Conservation (phyloP, 768 basidiomycete species). For the Tylopilus subfusipes region DNA sequence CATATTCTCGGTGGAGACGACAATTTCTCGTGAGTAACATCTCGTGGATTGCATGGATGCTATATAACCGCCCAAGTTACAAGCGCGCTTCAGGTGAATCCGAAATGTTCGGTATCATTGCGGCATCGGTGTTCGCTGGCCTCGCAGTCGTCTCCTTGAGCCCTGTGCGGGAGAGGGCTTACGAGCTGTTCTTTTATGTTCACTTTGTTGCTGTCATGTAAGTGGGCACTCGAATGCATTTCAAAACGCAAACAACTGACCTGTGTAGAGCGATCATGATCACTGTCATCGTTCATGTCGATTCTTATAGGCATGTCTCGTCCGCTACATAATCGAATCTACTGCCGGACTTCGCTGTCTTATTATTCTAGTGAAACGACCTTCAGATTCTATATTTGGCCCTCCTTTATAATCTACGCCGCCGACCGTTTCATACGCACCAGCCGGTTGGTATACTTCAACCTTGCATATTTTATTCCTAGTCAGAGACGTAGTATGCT, state of each 20-base stretch:
- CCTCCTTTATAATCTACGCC: constrained; percentile 51
- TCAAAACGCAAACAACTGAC: constrained; percentile 38
- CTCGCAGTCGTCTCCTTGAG: constrained; percentile 44
- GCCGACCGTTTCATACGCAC: constrained; percentile 47
- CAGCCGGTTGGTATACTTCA: constrained; percentile 40
- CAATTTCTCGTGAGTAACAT: constrained; percentile 11
- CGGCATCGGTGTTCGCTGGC: constrained; percentile 36
- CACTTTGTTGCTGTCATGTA: constrained; percentile 45
- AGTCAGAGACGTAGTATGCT: constrained; percentile 19
- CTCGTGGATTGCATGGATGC: background rate
- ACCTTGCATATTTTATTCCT: constrained; percentile 35
- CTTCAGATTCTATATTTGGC: constrained; percentile 41
- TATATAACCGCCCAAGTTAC: constrained; percentile 6
- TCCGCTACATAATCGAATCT: constrained; percentile 13
- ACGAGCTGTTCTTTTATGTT: constrained; percentile 48
- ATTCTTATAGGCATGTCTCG: constrained; percentile 27
- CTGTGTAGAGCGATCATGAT: constrained; percentile 28
- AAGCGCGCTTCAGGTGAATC: background rate
- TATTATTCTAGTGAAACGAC: constrained; percentile 14
- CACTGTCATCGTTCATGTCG: constrained; percentile 41
- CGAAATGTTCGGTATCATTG: constrained; percentile 34
- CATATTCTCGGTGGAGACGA: constrained; percentile 35
- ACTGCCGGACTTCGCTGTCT: background rate
- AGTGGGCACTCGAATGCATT: constrained; percentile 7
- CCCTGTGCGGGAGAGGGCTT: constrained; percentile 45